A percentile compares a stretch with the other conserved stretches of the same genome.
These are phyloP conservation scores for Hypoxylon trugodes DNA, from an alignment of 495 filamentous ascomycete species.

Conservation along the genomic window DNA sequence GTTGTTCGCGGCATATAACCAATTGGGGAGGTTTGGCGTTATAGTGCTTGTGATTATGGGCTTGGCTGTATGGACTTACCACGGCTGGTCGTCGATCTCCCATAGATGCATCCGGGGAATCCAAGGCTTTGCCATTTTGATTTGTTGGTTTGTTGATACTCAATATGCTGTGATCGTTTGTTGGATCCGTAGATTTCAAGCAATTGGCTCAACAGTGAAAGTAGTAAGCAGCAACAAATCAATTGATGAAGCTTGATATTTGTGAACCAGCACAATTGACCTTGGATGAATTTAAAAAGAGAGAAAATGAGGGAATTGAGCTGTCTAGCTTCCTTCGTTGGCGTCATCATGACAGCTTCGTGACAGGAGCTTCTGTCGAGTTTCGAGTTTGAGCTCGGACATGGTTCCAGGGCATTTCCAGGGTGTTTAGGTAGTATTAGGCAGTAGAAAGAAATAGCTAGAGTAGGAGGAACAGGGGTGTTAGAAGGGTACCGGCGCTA, in stretches of 20 bases:
- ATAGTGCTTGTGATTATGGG: constrained; percentile 19
- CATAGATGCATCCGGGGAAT: constrained; percentile 64
- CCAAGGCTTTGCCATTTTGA: constrained; percentile 54
- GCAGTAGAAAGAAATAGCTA: background rate
- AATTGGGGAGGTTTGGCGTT: constrained; percentile 32
- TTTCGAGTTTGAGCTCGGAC: constrained; percentile 34
- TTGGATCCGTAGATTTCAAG: background rate
- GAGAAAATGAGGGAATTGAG: background rate
- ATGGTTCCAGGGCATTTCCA: background rate
- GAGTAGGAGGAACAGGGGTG: background rate
- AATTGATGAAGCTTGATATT: background rate
- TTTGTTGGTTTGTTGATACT: background rate
- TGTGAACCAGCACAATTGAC: constrained; percentile 17
- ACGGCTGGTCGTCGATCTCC: constrained; percentile 63
- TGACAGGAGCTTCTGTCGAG: constrained; percentile 24
- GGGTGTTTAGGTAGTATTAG: too few species aligned
- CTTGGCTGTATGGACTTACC: constrained; percentile 46
- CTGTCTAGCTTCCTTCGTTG: background rate
- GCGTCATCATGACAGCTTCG: constrained; percentile 31
- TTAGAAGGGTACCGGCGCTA: background rate
- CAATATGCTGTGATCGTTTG: background rate
- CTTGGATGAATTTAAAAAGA: background rate
- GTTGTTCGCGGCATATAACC: background rate
- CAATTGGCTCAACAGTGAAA: background rate
- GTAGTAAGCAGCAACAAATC: background rate